phyloP scores from a whole-genome alignment of 192 early-diverging fungal genomes.

The Coemansia reversa region DNA sequence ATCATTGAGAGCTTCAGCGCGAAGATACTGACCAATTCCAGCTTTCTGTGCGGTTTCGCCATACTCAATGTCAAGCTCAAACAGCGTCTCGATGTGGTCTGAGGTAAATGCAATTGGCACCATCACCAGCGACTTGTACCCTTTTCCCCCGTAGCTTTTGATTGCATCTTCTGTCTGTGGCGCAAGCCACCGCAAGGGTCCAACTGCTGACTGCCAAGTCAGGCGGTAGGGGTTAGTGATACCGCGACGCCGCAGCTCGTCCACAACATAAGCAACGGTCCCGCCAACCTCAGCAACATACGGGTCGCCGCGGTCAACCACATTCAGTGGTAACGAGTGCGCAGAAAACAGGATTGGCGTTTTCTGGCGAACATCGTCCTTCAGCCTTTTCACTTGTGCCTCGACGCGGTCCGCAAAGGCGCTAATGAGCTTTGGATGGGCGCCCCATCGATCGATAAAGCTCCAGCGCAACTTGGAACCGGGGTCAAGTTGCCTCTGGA shows the following conservation, averaged over 20 bases:
- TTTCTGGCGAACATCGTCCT: slow-evolving; percentile 66
- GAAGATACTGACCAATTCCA: slow-evolving; percentile 79
- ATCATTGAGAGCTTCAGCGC: slow-evolving; percentile 91
- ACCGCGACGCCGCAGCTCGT: slow-evolving; percentile 59
- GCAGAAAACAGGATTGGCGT: slow-evolving; percentile 93
- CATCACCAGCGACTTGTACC: slow-evolving; percentile 77
- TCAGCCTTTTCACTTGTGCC: slow-evolving; percentile 54
- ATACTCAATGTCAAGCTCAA: slow-evolving; percentile 95
- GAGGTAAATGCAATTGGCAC: slow-evolving; percentile 95
- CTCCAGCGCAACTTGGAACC: slow-evolving; percentile 77
- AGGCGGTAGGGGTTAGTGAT: slow-evolving; percentile 81
- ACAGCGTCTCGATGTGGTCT: slow-evolving; percentile 97
- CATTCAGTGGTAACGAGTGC: slow-evolving; percentile 91
- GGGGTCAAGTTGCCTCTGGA: slow-evolving; percentile 62
- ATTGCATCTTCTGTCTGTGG: slow-evolving; percentile 85
- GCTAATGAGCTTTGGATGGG: slow-evolving; percentile 80
- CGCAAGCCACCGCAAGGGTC: slow-evolving; percentile 87
- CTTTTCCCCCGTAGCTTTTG: slow-evolving; percentile 70
- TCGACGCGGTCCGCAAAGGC: slow-evolving; percentile 82
- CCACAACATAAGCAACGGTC: slow-evolving; percentile 80
- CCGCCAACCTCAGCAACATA: slow-evolving; percentile 86
- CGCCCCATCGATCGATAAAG: slow-evolving; percentile 94
- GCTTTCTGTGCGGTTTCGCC: slow-evolving; percentile 78
- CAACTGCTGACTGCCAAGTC: slow-evolving; percentile 95
- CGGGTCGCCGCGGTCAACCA: slow-evolving; percentile 88